These are phyloP conservation scores for Mycena rosella DNA, from an alignment of 768 basidiomycete genomes.

Conservation along the genomic window DNA sequence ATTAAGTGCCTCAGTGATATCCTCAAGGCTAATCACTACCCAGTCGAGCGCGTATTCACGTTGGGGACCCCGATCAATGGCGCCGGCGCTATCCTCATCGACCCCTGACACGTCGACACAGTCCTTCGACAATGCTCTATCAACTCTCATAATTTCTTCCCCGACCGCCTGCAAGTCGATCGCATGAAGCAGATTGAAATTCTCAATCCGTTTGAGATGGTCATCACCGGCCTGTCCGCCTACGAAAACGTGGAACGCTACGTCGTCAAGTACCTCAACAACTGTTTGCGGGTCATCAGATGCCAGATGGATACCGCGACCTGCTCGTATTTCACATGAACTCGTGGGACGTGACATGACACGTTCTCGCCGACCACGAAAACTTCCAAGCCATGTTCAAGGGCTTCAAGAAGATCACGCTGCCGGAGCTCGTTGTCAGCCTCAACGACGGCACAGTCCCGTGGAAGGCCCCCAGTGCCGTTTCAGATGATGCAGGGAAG, in stretches of 20 bases:
- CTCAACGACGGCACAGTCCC: constrained; percentile 1
- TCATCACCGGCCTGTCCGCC: neutral
- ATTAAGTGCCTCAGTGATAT: neutral
- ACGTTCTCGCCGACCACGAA: neutral
- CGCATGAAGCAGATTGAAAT: neutral
- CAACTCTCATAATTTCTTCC: neutral
- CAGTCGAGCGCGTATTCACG: neutral
- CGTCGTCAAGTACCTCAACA: neutral
- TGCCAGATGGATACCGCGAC: neutral
- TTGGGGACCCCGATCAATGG: neutral
- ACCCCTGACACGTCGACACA: neutral
- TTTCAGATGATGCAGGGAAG: neutral
- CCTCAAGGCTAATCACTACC: neutral
- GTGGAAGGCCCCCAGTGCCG: constrained; percentile 2
- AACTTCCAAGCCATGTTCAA: neutral
- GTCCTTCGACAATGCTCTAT: neutral
- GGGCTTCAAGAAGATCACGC: neutral
- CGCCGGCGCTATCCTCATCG: neutral
- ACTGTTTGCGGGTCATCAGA: neutral
- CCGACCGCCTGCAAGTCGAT: neutral
- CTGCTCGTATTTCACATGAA: neutral
- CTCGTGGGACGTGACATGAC: neutral
- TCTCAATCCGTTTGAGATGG: neutral
- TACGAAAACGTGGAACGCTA: neutral
- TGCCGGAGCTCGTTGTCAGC: neutral